phyloP scores from a whole-genome alignment of 202 grass and related monocot genomes.

The Carex sylvatica region DNA sequence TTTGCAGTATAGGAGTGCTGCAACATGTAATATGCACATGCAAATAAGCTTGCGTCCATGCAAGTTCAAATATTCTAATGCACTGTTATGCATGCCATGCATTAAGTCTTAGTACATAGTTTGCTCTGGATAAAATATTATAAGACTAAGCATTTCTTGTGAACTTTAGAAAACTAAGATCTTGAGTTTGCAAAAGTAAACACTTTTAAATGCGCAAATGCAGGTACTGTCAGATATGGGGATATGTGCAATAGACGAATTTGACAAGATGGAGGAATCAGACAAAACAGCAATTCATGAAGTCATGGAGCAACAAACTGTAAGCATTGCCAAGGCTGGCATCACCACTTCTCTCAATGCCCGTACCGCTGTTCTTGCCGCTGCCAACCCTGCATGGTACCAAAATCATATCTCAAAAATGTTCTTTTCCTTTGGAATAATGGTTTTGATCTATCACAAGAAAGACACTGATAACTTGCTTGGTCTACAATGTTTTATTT shows the following conservation, averaged over 20 bases:
- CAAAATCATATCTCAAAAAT: neutral
- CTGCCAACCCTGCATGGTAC: slow-evolving; percentile 98
- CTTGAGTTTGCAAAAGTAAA: slow-evolving; percentile 1
- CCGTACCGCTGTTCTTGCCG: slow-evolving; percentile 86
- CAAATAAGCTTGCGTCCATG: neutral
- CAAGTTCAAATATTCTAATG: neutral
- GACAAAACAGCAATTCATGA: slow-evolving; percentile 98
- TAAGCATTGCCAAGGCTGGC: slow-evolving; percentile 97
- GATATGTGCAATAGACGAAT: slow-evolving; percentile 98
- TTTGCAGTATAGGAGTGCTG: neutral
- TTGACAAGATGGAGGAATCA: slow-evolving; percentile 99
- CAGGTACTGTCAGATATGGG: slow-evolving; percentile 98
- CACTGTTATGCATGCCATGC: neutral
- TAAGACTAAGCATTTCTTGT: neutral
- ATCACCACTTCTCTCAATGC: slow-evolving; percentile 99
- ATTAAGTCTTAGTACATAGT: neutral
- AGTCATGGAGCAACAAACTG: slow-evolving; percentile 98
- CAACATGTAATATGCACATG: neutral
- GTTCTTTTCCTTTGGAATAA: neutral
- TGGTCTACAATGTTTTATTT: neutral
- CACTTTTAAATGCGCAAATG: slow-evolving; percentile 17
- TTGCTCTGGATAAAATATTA: neutral
- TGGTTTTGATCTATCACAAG: neutral
- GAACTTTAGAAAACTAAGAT: slow-evolving; percentile 1
- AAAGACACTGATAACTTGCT: neutral